Evolutionary conservation across 768 basidiomycete genomes (phyloP).

Genomic region (Kwoniella sp.): DNA sequence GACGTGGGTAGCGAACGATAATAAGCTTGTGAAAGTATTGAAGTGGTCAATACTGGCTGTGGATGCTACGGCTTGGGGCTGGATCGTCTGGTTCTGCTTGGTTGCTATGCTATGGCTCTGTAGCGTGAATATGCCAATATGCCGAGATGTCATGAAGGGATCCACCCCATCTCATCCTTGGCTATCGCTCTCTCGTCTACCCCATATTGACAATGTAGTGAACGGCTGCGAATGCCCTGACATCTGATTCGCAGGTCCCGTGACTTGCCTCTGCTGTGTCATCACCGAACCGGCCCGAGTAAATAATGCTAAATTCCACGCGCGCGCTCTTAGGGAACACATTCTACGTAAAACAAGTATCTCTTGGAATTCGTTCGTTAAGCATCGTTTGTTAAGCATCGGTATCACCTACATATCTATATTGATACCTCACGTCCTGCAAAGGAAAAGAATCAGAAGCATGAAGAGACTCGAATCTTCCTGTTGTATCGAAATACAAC

Average conservation of each 20-base stretch:
- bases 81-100: no score
- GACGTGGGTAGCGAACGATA: no score
- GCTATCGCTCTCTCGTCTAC: neutral
- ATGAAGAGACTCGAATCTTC: neutral
- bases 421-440: neutral
- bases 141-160: neutral
- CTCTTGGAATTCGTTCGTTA: no score
- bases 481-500: neutral
- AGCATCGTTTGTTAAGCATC: neutral
- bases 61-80: no score
- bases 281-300: neutral
- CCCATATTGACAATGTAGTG: neutral
- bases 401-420: neutral
- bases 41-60: no score
- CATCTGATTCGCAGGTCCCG: neutral
- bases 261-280: no score
- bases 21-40: no score
- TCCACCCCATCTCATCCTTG: neutral
- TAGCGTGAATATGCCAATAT: neutral
- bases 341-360: no score
- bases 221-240: conserved; percentile 5
- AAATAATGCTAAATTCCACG: neutral
- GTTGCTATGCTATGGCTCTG: neutral
- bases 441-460: neutral
- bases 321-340: no score